Conservation (phyloP, 2,329 filamentous ascomycete genomes). For the Phialemonium atrogriseum region DNA sequence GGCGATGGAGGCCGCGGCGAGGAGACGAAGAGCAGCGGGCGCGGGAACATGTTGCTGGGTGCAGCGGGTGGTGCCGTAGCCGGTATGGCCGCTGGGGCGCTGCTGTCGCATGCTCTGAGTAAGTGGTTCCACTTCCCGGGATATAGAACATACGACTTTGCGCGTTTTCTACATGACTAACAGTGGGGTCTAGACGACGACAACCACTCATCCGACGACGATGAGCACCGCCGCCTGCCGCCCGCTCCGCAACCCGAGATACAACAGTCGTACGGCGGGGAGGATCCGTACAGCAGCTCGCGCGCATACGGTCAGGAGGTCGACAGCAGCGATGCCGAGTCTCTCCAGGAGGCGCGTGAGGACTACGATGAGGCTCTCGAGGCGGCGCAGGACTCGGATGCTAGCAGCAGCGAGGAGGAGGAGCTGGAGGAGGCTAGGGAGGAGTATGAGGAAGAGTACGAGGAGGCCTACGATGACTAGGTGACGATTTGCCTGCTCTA, state of each 20-base stretch:
- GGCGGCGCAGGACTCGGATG: conserved; percentile 10
- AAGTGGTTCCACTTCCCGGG: too few species aligned
- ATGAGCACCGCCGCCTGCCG: conserved; percentile 14
- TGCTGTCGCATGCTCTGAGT: conserved; percentile 49
- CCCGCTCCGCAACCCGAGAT: conserved; percentile 3
- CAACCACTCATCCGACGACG: conserved; percentile 15
- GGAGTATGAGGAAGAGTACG: conserved; percentile 12
- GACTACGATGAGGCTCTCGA: conserved; percentile 26
- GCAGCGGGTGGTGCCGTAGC: conserved; percentile 49
- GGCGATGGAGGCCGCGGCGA: conserved; percentile 17
- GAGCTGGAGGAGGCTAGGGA: conserved; percentile 12
- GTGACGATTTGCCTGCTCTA: too few species aligned
- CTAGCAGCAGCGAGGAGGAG: conserved; percentile 15
- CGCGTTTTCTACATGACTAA: too few species aligned
- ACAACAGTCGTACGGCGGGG: conserved; percentile 6
- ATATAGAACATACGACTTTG: too few species aligned
- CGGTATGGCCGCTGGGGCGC: conserved; percentile 47
- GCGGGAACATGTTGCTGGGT: conserved; percentile 43
- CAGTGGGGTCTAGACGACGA: too few species aligned
- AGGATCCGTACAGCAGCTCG: conserved; percentile 2
- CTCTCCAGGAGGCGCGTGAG: conserved; percentile 27
- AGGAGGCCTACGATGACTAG: conserved; percentile 9
- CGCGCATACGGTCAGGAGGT: conserved; percentile 8
- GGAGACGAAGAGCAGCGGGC: conserved; percentile 32
- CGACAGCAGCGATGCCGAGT: conserved; percentile 16